A percentile compares a stretch with the other conserved stretches of the same genome.
Conservation (phyloP, 768 basidiomycete species). For the Mycena venus region DNA sequence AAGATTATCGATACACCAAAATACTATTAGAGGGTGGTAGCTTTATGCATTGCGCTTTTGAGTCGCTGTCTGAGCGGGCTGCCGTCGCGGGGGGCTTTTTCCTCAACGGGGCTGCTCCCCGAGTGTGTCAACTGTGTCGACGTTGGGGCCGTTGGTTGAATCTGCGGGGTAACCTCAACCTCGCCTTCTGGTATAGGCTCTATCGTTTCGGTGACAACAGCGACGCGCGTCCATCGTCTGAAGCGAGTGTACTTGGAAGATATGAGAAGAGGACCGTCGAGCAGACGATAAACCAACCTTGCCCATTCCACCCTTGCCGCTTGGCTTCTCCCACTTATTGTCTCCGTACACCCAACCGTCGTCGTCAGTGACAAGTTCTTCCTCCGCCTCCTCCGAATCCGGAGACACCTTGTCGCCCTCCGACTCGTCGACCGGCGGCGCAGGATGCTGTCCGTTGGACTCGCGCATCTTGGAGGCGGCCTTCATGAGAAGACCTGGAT, state of each 20-base stretch:
- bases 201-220: slow-evolving; percentile 79
- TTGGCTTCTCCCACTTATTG: slow-evolving; percentile 92
- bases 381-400: slow-evolving; percentile 53
- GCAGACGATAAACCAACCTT: slow-evolving; percentile 62
- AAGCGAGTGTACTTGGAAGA: slow-evolving; percentile 82
- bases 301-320: slow-evolving; percentile 85
- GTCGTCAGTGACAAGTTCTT: slow-evolving; percentile 76
- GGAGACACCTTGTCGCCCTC: slow-evolving; percentile 45
- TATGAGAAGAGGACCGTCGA: not conserved
- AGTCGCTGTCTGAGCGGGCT: slow-evolving; percentile 45
- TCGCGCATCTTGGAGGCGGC: slow-evolving; percentile 67
- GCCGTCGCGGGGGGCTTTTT: slow-evolving; percentile 34
- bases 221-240: slow-evolving; percentile 89
- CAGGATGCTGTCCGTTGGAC: slow-evolving; percentile 34
- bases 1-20: not conserved
- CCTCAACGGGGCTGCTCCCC: slow-evolving; percentile 28
- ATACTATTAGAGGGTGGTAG: slow-evolving; percentile 24
- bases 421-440: slow-evolving; percentile 22
- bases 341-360: slow-evolving; percentile 97
- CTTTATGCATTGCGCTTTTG: slow-evolving; percentile 42
- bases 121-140: slow-evolving; percentile 6
- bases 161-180: slow-evolving; percentile 35
- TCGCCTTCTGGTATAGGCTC: slow-evolving; percentile 62
- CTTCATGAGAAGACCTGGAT: slow-evolving; percentile 62
- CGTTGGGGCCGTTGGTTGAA: slow-evolving; percentile 9